Percentiles rank a stretch among this genome's conserved stretches.
Conservation (phyloP, 345 rosid species). For the Moringa oleifera region DNA sequence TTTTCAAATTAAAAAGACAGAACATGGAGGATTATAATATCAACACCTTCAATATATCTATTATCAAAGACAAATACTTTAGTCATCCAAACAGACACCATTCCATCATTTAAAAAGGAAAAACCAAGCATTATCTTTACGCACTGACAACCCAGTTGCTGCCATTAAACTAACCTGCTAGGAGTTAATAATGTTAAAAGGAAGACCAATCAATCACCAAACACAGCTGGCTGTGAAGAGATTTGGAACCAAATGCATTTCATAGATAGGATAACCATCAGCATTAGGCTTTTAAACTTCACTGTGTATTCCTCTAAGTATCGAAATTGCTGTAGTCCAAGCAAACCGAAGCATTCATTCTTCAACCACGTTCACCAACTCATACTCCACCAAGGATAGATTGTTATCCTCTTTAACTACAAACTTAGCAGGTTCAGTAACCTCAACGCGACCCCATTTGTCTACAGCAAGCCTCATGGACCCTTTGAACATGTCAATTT, state of each 20-base stretch:
- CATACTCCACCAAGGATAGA: constrained; percentile 46
- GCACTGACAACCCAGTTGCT: not conserved
- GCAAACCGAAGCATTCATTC: constrained; percentile 22
- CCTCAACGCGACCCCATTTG: constrained; percentile 54
- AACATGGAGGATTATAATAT: constrained; percentile 6
- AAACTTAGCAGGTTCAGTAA: constrained; percentile 28
- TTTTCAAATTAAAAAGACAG: no score
- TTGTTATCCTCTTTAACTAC: constrained; percentile 40
- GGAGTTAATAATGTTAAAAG: not conserved
- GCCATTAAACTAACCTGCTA: constrained; percentile 6
- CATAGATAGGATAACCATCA: constrained; percentile 6
- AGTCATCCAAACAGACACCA: not conserved
- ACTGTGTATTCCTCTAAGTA: not conserved
- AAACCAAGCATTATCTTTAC: not conserved
- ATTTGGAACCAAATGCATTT: constrained; percentile 1
- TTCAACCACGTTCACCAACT: constrained; percentile 40
- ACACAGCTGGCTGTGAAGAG: not conserved
- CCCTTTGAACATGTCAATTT: constrained; percentile 55
- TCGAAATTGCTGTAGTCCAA: not conserved
- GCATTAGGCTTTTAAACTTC: constrained; percentile 1
- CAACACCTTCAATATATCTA: constrained; percentile 1
- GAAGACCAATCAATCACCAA: constrained; percentile 8
- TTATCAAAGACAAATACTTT: no score
- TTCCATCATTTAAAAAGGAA: not conserved
- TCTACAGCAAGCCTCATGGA: constrained; percentile 56